Evolutionary conservation across 768 basidiomycete species (phyloP), one percentile per base, ranked within the genome.

Genomic region (Megacollybia marginata): DNA sequence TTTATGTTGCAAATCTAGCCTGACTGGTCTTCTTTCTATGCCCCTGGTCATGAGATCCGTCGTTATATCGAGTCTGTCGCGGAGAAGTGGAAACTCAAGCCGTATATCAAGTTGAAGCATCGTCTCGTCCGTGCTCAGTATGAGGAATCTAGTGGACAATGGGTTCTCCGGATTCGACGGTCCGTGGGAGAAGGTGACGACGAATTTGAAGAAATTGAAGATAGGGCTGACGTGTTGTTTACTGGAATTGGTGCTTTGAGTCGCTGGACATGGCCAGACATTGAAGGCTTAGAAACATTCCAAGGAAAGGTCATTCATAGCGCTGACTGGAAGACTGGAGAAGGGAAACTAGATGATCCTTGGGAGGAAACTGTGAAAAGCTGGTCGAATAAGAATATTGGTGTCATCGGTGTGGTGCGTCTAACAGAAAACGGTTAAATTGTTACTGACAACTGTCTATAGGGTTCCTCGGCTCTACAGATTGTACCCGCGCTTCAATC

Each of bases 191-290:
- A 48, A 16, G 42, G 20, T 34, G 56, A 57, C 48, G 59, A 58
- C 15, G 57, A 65, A 12, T 66, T 59, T 48, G 74, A 75, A 45
- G 69, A 73, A 53, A 69, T 80, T 40, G 73, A 75, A 20, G 81
- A 83, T 53, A 67, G 59, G 1, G 75, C 73, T 2, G 82, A 85
- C 51, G 66, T 84, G 0, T 66, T 85, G 33, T 70, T 86, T 46
- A 75, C 74, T 12, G 75, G 72, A n/a, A 61, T 75, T 16, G 82
- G 82, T 4, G 54, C 54, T 10, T 59, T 83, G 42, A 80, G 76
- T 45, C 62, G 78, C 7, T 85, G 82, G 82, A 67, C 72, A 23
- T 85, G 82, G 85, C 85, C 85, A 2, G 73, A 81, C 42, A 83
- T 86, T 42, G 60, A 67, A 9, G 83, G 82, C 4, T 59, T 85